phyloP scores from a whole-genome alignment of 306 rosid species.

The Urtica urens region DNA sequence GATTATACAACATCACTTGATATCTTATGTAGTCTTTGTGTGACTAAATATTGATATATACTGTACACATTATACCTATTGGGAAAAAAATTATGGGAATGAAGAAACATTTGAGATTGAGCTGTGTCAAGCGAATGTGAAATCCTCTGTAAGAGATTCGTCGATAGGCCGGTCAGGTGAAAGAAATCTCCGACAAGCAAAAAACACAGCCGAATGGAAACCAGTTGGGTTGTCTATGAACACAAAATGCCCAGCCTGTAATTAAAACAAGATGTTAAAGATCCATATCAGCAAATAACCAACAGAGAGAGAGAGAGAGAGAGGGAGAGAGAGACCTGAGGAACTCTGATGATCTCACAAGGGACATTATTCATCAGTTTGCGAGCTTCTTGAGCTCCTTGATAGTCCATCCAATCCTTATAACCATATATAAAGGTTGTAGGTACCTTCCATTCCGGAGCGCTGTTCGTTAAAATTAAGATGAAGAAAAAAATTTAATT shows the following conservation, averaged over 20 bases:
- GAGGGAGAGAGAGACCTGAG: slow-evolving; percentile 46
- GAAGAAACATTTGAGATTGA: slow-evolving; percentile 1
- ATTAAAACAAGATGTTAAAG: slow-evolving; percentile 1
- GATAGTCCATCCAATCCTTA: slow-evolving; percentile 82
- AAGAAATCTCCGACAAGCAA: slow-evolving; percentile 71
- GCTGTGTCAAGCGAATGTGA: slow-evolving; percentile 40
- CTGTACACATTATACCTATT: not conserved
- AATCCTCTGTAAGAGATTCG: slow-evolving; percentile 62
- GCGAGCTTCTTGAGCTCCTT: slow-evolving; percentile 92
- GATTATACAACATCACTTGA: no score
- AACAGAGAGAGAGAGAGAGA: not conserved
- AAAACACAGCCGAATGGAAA: slow-evolving; percentile 68
- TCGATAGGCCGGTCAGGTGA: slow-evolving; percentile 37
- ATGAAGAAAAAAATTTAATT: no score
- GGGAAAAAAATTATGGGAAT: slow-evolving; percentile 1
- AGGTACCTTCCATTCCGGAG: slow-evolving; percentile 91
- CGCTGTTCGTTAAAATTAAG: slow-evolving; percentile 37
- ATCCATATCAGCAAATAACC: not conserved
- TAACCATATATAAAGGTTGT: slow-evolving; percentile 86
- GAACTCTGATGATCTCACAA: slow-evolving; percentile 85
- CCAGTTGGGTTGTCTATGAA: slow-evolving; percentile 70
- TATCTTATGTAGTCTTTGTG: not conserved
- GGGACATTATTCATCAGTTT: slow-evolving; percentile 76
- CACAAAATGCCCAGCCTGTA: slow-evolving; percentile 84
- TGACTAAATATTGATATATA: no score